A percentile compares a stretch with the other conserved stretches of the same genome.
Evolutionary conservation across 2,329 filamentous ascomycete species (phyloP).

Genomic region (Emmonsiellopsis sp.): DNA sequence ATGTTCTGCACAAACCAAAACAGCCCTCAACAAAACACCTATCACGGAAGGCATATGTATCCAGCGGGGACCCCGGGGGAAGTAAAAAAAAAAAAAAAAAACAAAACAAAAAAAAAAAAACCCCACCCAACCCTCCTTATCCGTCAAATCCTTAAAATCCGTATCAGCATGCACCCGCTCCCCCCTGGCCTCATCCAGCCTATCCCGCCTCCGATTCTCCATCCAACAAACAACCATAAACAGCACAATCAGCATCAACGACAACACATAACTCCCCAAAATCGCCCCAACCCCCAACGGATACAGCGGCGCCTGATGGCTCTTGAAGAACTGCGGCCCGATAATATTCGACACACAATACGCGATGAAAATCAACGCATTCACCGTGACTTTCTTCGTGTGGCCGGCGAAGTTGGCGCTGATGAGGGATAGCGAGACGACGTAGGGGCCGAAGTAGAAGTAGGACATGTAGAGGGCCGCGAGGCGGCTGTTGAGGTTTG

Average conservation of each 20-base stretch:
- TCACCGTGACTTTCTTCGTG: slow-evolving; percentile 41
- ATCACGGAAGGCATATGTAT: not conserved
- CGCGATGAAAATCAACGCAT: slow-evolving; percentile 35
- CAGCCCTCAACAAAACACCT: not conserved
- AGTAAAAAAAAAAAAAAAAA: too few relatives aligned
- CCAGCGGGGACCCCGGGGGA: not conserved
- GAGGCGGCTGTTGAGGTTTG: not conserved
- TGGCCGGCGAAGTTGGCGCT: slow-evolving; percentile 40
- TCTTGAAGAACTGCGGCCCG: slow-evolving; percentile 37
- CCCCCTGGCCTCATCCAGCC: slow-evolving; percentile 8
- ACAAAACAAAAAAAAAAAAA: not conserved
- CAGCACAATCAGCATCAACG: slow-evolving; percentile 6
- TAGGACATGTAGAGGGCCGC: slow-evolving; percentile 25
- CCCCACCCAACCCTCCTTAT: slow-evolving; percentile 16
- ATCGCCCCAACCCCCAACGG: not conserved
- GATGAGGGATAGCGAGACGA: slow-evolving; percentile 30
- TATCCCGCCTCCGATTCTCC: slow-evolving; percentile 23
- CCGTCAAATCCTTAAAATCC: slow-evolving; percentile 25
- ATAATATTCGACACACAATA: slow-evolving; percentile 37
- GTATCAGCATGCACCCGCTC: slow-evolving; percentile 15
- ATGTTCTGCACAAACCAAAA: too few relatives aligned
- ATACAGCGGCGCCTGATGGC: slow-evolving; percentile 27
- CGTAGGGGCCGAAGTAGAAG: slow-evolving; percentile 22
- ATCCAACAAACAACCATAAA: slow-evolving; percentile 17
- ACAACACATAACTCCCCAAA: not conserved